Percentiles rank a stretch among this genome's conserved stretches.
phyloP scores from a whole-genome alignment of 2,329 filamentous ascomycete species.

The Xylariales sp. region DNA sequence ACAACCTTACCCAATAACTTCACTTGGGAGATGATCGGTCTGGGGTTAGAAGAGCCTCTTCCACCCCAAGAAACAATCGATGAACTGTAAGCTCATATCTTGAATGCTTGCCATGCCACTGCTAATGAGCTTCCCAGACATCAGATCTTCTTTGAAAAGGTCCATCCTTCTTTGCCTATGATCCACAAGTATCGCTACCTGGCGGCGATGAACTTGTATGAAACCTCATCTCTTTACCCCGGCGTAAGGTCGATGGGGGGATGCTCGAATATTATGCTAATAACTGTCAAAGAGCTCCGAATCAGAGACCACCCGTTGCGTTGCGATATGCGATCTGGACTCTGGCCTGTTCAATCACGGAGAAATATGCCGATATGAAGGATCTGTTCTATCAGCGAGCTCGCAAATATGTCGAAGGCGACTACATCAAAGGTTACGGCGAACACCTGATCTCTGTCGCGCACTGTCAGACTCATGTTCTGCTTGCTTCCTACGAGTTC shows the following conservation, averaged over 20 bases:
- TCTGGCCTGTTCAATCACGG: conserved; percentile 77
- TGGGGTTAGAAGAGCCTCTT: conserved; percentile 55
- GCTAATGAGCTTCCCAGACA: conserved; percentile 52
- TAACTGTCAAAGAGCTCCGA: conserved; percentile 72
- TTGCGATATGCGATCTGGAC: conserved; percentile 95
- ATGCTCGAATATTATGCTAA: too few species aligned
- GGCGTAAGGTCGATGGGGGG: too few species aligned
- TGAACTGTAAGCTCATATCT: conserved; percentile 59
- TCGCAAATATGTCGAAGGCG: conserved; percentile 83
- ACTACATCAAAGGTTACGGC: conserved; percentile 89
- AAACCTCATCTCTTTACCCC: too few species aligned
- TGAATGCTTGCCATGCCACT: conserved; percentile 12
- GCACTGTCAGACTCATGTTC: conserved; percentile 78
- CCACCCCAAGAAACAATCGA: conserved; percentile 64
- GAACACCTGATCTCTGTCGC: conserved; percentile 82
- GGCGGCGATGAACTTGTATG: conserved; percentile 77
- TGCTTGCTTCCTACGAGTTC: conserved; percentile 84
- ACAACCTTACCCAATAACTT: conserved; percentile 52
- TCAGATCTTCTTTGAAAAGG: conserved; percentile 83
- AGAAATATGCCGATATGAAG: conserved; percentile 75
- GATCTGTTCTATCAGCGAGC: conserved; percentile 87
- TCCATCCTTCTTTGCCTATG: conserved; percentile 81
- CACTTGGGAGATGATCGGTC: conserved; percentile 72
- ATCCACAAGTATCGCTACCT: conserved; percentile 85
- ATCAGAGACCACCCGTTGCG: conserved; percentile 79